These are phyloP conservation scores for Emericellopsis atlantica DNA, from an alignment of 2,329 filamentous ascomycete genomes.

Conservation along the genomic window DNA sequence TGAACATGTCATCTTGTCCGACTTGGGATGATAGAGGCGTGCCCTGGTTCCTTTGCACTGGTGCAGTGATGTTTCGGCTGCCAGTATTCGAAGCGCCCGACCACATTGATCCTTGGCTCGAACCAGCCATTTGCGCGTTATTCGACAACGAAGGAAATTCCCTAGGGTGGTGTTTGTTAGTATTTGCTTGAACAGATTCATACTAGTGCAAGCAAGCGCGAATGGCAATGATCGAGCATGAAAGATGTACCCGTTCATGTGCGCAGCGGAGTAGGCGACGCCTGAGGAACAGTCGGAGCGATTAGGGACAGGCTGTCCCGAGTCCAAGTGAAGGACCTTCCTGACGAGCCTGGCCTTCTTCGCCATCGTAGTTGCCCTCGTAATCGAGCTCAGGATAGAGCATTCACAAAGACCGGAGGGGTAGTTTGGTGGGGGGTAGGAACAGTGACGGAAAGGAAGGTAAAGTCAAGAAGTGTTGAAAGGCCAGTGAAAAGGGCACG, in stretches of 20 bases:
- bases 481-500: conserved; percentile 21
- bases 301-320: neutral
- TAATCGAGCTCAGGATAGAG: neutral
- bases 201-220: conserved; percentile 6
- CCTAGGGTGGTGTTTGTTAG: conserved; percentile 22
- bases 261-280: conserved; percentile 15
- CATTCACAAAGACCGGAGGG: neutral
- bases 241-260: conserved; percentile 11
- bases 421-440: too few species aligned
- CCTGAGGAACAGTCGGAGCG: neutral
- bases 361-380: conserved; percentile 3
- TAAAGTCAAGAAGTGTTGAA: neutral
- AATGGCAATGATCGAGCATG: neutral
- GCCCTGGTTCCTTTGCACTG: conserved; percentile 36
- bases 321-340: conserved; percentile 4
- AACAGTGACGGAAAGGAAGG: neutral
- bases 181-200: neutral
- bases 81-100: conserved; percentile 33
- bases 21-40: conserved; percentile 35
- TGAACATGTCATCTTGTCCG: conserved; percentile 34
- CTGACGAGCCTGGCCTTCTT: conserved; percentile 6
- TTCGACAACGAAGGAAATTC: conserved; percentile 56
- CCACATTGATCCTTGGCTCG: conserved; percentile 41
- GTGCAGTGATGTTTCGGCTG: conserved; percentile 32
- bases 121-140: conserved; percentile 38